Base-by-base conservation (phyloP, 768 basidiomycete genomes). In the Suillus brevipes region DNA sequence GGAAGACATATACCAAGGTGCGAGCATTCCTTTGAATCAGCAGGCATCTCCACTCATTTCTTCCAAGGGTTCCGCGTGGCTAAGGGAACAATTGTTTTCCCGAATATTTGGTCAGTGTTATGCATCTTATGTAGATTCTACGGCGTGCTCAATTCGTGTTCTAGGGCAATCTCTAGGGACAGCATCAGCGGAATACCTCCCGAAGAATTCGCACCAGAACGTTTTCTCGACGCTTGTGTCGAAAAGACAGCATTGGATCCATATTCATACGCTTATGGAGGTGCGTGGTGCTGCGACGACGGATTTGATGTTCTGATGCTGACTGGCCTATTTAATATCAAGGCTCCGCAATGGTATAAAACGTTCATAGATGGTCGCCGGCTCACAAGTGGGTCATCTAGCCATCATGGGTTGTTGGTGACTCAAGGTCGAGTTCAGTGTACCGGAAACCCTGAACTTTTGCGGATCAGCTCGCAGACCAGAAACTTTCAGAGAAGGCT, bases 281-380 rank as follows among this genome's bases (percentile, higher is more conserved):
- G 61, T 61, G 37, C n/a, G 34, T 36, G 52, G 36, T 7, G 16
- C 6, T 31, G 3, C 31, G 7, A 45, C 8, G 50, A 20, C 13
- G 18, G n/a, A 20, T 28, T 6, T 7, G 14, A 36, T n/a, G 12
- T 56, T 36, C 61, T 36, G 3, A 36, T 52, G 25, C 8, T 6
- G n/a, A n/a, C 97, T 71, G 92, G 94, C 66, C 82, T 96, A 20
- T 79, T 99, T 23, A 93, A 95, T 63, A 96, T 99, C 77, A 93
- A 93, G 74, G 85, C 91, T 0, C 92, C 95, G 1, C 90, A 91
- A 53, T 98, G 96, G 95, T 93, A 94, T 73, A 86, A 94, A 70
- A 91, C 93, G 0, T 98, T 97, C 71, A 90, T 97, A 42, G 90
- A 90, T 63, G 95, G 95, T 13, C 87, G 92, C 57, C 83, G 95